These are phyloP conservation scores for Plasmopara halstedii DNA, from an alignment of 352 stramenopile genomes.

Conservation along the genomic window DNA sequence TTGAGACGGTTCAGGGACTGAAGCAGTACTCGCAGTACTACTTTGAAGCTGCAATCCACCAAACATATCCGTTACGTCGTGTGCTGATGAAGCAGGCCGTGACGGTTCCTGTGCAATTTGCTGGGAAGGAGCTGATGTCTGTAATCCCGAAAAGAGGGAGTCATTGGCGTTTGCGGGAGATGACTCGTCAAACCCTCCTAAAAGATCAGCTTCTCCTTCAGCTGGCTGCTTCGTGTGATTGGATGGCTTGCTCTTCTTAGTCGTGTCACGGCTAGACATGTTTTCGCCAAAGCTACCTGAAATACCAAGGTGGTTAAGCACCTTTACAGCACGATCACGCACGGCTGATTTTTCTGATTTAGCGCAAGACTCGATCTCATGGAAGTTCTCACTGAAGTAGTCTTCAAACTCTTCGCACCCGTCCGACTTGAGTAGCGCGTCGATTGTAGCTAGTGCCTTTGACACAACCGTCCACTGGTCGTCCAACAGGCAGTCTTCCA, in stretches of 20 bases:
- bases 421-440: constrained; percentile 70
- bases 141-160: constrained; percentile 55
- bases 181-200: constrained; percentile 63
- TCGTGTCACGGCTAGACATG: constrained; percentile 18
- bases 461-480: constrained; percentile 86
- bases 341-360: constrained; percentile 75
- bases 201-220: constrained; percentile 47
- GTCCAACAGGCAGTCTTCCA: constrained; percentile 91
- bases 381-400: constrained; percentile 77
- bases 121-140: constrained; percentile 29
- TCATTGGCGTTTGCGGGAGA: constrained; percentile 24
- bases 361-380: constrained; percentile 63
- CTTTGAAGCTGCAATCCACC: constrained; percentile 60
- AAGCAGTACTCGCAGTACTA: constrained; percentile 18
- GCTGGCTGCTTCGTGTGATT: constrained; percentile 33
- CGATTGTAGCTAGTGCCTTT: constrained; percentile 92
- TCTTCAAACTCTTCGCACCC: constrained; percentile 80
- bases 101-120: constrained; percentile 16
- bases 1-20: constrained; percentile 15
- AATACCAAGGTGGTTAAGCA: constrained; percentile 54
- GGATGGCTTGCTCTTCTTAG: constrained; percentile 22
- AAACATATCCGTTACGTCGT: constrained; percentile 65
- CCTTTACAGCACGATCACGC: constrained; percentile 67
- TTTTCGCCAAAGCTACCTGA: constrained; percentile 22
- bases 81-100: constrained; percentile 19